These are phyloP conservation scores for Corylus americana DNA, from an alignment of 306 rosid species.

Conservation along the genomic window DNA sequence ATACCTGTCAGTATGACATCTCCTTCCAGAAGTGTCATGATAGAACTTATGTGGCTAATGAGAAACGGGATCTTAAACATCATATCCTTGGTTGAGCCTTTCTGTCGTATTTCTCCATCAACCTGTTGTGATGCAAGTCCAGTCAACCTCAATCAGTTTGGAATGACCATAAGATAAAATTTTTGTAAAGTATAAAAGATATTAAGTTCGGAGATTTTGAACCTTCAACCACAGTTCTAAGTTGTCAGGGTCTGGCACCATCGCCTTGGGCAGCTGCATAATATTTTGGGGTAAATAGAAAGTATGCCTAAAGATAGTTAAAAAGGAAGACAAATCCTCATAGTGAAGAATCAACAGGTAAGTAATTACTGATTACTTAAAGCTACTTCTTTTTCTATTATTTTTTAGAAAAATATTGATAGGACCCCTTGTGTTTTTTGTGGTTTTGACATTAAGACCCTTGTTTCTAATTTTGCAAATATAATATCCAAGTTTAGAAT, in stretches of 20 bases:
- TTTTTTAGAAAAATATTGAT: not conserved
- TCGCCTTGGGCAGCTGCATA: constrained; percentile 72
- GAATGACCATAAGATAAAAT: constrained; percentile 6
- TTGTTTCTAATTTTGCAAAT: no score
- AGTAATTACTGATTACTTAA: not conserved
- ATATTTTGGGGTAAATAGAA: constrained; percentile 17
- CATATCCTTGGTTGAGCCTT: constrained; percentile 94
- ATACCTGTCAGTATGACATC: constrained; percentile 94
- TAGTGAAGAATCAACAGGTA: constrained; percentile 14
- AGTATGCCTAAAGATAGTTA: constrained; percentile 12
- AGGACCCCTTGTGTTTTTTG: no score
- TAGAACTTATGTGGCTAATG: constrained; percentile 83
- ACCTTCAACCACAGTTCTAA: constrained; percentile 94
- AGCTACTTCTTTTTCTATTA: not conserved
- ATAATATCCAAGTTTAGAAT: no score
- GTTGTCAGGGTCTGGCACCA: constrained; percentile 76
- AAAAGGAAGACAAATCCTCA: constrained; percentile 6
- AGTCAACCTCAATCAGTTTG: constrained; percentile 21
- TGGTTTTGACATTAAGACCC: no score
- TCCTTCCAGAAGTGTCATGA: constrained; percentile 89
- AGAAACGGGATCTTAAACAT: constrained; percentile 89
- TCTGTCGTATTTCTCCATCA: constrained; percentile 82
- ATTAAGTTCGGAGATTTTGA: constrained; percentile 10
- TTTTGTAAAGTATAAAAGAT: not conserved
- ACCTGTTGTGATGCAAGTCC: constrained; percentile 51